Conservation (phyloP, 2,329 filamentous ascomycete genomes). For the Rosellinia necatrix region DNA sequence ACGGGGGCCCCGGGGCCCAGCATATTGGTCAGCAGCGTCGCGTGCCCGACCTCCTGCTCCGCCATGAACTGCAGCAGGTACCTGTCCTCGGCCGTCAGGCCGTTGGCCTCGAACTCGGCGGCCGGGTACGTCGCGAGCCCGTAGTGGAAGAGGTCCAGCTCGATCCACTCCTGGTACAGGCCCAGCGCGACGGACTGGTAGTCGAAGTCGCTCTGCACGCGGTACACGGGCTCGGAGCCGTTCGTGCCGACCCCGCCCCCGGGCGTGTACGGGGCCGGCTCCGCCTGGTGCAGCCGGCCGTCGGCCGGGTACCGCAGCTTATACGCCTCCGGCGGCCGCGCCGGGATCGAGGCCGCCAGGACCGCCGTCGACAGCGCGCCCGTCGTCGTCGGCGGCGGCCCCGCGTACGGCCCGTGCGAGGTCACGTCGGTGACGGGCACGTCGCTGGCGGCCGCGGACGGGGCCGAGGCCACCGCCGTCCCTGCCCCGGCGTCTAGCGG, state of each 20-base stretch:
- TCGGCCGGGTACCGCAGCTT: conserved; percentile 74
- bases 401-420: conserved; percentile 70
- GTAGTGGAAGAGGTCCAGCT: conserved; percentile 81
- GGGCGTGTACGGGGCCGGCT: conserved; percentile 75
- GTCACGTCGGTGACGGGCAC: conserved; percentile 60
- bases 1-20: conserved; percentile 71
- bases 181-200: conserved; percentile 76
- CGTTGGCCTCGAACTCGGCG: conserved; percentile 70
- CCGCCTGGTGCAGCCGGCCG: conserved; percentile 67
- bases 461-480: conserved; percentile 43
- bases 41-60: conserved; percentile 77
- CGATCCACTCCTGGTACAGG: conserved; percentile 83
- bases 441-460: conserved; percentile 33
- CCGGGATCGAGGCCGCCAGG: conserved; percentile 61
- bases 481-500: conserved; percentile 44
- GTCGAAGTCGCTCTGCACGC: conserved; percentile 80
- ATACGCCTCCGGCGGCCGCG: conserved; percentile 60
- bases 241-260: conserved; percentile 78
- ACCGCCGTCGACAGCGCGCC: conserved; percentile 67
- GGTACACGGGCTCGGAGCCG: conserved; percentile 75
- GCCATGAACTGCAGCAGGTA: conserved; percentile 77
- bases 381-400: conserved; percentile 66
- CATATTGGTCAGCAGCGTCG: conserved; percentile 77
- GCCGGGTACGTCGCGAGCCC: conserved; percentile 71
- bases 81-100: conserved; percentile 71